Base-by-base conservation (phyloP, 1,284 basidiomycete species). In the Boletus semigastroideus region DNA sequence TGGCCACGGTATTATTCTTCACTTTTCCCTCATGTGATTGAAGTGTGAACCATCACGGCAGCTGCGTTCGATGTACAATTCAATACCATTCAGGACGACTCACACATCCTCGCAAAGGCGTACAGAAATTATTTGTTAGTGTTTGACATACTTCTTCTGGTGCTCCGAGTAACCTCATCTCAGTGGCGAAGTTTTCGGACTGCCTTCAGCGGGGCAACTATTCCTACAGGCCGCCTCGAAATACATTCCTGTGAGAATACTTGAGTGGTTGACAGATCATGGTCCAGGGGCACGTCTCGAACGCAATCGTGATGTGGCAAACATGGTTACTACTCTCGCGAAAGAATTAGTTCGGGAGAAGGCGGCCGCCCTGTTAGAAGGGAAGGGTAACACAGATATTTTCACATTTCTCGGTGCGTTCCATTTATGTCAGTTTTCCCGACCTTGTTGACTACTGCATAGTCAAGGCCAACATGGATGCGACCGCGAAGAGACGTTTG, bases 381-480 rank as follows among this genome's bases (percentile, higher is more conserved):
- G 67, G 9, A 69, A 68, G 44, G 61, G 59, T 3, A 62, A 56
- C 19, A 61, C 60, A 9, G 77, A 78, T 55, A 55, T 75, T 13
- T 68, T 78, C 54, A 76, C 68, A 41, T 61, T 76, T 6, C 66
- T 78, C 4, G 66, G 77, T 76, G 46, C 10, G 67, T 48, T 9
- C 17, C 53, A 12, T 11, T 42, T 34, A 20, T 45, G 1, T 22
- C 20, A 2, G 1, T 31, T 13, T 5, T 28, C 16, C 17, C 2
- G 7, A 11, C 19, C 22, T 2, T n/a, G n/a, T n/a, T n/a, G 4
- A 57, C 48, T 10, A 25, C 17, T 25, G 27, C 28, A 1, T 41
- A 82, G 82, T 82, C 28, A 75, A 74, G 59, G 80, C 80, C 4
- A 83, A 83, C 57, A 67, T 68, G 31, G 73, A 75, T 5, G 72